phyloP scores from a whole-genome alignment of 176 grass and related monocot species.

The Ensete ventricosum region DNA sequence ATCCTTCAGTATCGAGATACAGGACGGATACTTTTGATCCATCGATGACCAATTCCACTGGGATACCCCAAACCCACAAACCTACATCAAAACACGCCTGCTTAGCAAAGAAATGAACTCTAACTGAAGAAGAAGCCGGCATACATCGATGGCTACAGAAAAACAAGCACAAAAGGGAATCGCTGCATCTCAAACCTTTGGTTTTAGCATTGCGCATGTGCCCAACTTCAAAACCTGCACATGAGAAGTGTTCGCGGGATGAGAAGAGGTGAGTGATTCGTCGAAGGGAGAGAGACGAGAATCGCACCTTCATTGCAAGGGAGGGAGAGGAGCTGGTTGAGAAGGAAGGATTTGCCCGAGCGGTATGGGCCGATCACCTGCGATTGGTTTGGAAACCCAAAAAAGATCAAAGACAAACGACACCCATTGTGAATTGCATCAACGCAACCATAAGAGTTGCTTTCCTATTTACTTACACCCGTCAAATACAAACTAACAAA shows the following conservation, averaged over 20 bases:
- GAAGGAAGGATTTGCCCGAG: constrained; percentile 90
- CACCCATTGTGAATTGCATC: background rate
- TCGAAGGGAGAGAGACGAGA: background rate
- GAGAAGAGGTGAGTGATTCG: background rate
- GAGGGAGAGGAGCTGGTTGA: constrained; percentile 86
- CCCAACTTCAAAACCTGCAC: constrained; percentile 83
- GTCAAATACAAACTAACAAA: no score
- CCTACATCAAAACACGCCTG: constrained; percentile 33
- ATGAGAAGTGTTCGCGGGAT: background rate
- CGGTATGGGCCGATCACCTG: constrained; percentile 87
- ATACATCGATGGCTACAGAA: no score
- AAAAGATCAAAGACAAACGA: background rate
- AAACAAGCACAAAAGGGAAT: background rate
- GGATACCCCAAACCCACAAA: constrained; percentile 86
- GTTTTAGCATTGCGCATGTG: constrained; percentile 96
- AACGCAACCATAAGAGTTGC: no score
- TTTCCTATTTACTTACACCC: background rate
- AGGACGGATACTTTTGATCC: constrained; percentile 67
- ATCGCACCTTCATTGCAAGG: constrained; percentile 62
- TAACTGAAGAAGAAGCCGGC: no score
- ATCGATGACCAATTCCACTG: constrained; percentile 54
- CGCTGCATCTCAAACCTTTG: constrained; percentile 40
- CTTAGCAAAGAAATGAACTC: background rate
- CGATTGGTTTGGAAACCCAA: constrained; percentile 7
- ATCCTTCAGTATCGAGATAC: constrained; percentile 89